Evolutionary conservation across 352 stramenopile genomes (phyloP).

Genomic region (Pythium brassicae): DNA sequence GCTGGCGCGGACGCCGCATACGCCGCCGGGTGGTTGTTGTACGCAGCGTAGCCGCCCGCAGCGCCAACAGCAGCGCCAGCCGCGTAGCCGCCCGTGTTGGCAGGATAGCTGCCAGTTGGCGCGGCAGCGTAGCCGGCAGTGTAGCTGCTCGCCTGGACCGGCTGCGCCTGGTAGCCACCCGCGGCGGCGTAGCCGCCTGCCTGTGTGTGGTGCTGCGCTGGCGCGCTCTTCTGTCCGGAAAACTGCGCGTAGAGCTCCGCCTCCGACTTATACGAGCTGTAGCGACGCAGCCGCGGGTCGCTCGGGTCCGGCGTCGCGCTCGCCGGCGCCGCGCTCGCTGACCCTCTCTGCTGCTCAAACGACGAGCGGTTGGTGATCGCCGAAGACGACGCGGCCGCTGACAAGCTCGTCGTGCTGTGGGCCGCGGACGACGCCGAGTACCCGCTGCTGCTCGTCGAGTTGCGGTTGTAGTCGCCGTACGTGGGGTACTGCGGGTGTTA

Average conservation of each 20-base stretch:
- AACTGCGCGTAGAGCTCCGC: conserved; percentile 80
- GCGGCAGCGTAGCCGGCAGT: conserved; percentile 7
- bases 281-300: conserved; percentile 68
- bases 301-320: conserved; percentile 32
- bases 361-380: conserved; percentile 15
- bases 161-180: background rate
- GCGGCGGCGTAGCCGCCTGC: background rate
- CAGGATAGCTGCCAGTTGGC: background rate
- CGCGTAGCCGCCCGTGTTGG: conserved; percentile 12
- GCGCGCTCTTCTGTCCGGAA: conserved; percentile 36
- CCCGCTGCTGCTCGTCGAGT: conserved; percentile 9
- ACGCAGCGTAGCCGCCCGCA: conserved; percentile 8
- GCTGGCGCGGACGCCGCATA: no score
- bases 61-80: conserved; percentile 8
- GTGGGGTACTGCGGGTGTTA: conserved; percentile 9
- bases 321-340: conserved; percentile 15
- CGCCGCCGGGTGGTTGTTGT: conserved; percentile 9
- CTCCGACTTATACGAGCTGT: conserved; percentile 77
- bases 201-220: background rate
- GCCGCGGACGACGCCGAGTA: conserved; percentile 6
- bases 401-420: conserved; percentile 14
- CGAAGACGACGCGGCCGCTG: conserved; percentile 12
- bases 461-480: conserved; percentile 13
- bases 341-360: conserved; percentile 17
- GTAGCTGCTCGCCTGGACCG: background rate